These are phyloP conservation scores for Cudoniella acicularis DNA, from an alignment of 495 filamentous ascomycete genomes.

Conservation along the genomic window DNA sequence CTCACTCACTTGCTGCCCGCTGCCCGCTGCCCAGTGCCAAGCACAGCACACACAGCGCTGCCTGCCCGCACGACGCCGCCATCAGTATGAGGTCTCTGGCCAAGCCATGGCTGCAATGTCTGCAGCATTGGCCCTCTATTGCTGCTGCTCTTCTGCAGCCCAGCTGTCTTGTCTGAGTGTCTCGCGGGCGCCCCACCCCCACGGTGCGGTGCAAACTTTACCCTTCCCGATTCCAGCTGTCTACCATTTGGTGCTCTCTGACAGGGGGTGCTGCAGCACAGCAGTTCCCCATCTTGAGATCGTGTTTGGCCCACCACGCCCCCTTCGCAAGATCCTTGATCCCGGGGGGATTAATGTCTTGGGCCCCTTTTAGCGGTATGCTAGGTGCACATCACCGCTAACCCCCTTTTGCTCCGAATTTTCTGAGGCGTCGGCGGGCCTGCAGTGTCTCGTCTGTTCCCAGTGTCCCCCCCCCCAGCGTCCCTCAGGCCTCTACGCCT, in stretches of 20 bases:
- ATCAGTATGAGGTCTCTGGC: no score
- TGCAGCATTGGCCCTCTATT: neutral
- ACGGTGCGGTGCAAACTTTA: neutral
- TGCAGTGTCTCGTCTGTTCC: neutral
- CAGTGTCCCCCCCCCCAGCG: neutral
- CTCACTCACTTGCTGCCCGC: no score
- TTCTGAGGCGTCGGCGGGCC: no score
- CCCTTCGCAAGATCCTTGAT: conserved; percentile 25
- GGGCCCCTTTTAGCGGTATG: conserved; percentile 19
- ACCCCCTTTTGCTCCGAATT: no score
- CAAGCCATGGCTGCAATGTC: neutral
- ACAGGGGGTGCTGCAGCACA: neutral
- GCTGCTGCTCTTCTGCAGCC: neutral
- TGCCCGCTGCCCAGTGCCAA: no score
- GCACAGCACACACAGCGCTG: no score
- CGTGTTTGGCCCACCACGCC: conserved; percentile 21
- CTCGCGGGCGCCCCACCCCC: neutral
- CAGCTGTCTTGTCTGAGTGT: neutral
- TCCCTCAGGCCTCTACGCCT: neutral
- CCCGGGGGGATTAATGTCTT: conserved; percentile 19
- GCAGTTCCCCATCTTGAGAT: conserved; percentile 5
- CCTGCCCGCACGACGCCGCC: neutral
- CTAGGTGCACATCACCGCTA: conserved; percentile 15
- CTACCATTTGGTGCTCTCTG: neutral
- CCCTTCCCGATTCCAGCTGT: neutral